These are phyloP conservation scores for Rhodotorula sp. DNA, from an alignment of 1,284 basidiomycete genomes.

Conservation along the genomic window DNA sequence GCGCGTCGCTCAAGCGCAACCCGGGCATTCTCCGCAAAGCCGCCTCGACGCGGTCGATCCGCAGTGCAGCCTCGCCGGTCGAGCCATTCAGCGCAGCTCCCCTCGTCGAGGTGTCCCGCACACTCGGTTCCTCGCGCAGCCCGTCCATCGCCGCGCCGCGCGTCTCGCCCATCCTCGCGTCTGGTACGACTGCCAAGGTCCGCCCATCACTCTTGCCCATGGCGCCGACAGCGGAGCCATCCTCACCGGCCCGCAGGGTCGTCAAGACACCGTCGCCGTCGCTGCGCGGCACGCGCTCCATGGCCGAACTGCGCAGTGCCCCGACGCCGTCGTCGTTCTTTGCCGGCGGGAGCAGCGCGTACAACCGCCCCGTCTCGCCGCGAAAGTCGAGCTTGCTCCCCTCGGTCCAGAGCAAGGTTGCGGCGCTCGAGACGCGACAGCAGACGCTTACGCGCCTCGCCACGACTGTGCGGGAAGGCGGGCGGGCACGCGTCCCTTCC, in stretches of 20 bases:
- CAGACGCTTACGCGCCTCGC: slow-evolving; percentile 23
- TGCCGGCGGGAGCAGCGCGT: not conserved
- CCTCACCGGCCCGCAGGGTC: slow-evolving; percentile 16
- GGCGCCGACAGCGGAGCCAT: not conserved
- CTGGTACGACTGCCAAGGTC: slow-evolving; percentile 4
- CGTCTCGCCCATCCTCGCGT: slow-evolving; percentile 17
- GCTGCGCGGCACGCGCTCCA: slow-evolving; percentile 32
- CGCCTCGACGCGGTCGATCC: slow-evolving; percentile 18
- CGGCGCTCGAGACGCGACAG: slow-evolving; percentile 38
- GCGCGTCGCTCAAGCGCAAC: slow-evolving; percentile 30
- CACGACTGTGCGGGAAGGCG: not conserved
- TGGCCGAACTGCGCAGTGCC: slow-evolving; percentile 22
- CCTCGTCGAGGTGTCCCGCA: not conserved
- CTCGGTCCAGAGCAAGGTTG: slow-evolving; percentile 30
- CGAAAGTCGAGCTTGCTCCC: slow-evolving; percentile 17
- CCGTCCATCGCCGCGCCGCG: slow-evolving; percentile 18
- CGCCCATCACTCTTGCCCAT: slow-evolving; percentile 6
- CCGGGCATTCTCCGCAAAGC: slow-evolving; percentile 25
- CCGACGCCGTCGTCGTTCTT: slow-evolving; percentile 4
- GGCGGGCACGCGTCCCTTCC: not conserved
- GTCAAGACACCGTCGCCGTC: slow-evolving; percentile 13
- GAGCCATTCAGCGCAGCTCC: not conserved
- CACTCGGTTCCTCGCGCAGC: not conserved
- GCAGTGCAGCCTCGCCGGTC: slow-evolving; percentile 7
- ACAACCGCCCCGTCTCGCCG: slow-evolving; percentile 1